phyloP scores from a whole-genome alignment of 1,139 yeast species.

The Blastobotrys raffinosifermentans region DNA sequence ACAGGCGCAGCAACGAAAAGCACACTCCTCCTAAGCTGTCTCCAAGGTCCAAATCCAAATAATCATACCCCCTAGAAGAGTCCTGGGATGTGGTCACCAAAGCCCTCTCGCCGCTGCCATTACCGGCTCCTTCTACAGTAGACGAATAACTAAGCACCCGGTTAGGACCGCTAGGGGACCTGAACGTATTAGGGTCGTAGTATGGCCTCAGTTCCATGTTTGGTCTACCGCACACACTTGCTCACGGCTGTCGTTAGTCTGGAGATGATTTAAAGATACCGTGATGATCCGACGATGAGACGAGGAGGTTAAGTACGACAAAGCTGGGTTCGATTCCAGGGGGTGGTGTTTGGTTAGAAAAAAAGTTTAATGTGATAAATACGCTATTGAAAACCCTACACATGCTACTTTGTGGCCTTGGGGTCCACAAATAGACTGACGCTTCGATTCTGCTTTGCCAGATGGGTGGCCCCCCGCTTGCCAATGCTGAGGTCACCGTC shows the following conservation, averaged over 20 bases:
- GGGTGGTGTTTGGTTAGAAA: too few species aligned
- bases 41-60: constrained; percentile 11
- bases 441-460: constrained; percentile 25
- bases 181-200: constrained; percentile 62
- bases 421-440: constrained; percentile 26
- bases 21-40: constrained; percentile 33
- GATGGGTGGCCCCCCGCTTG: constrained; percentile 21
- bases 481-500: constrained; percentile 17
- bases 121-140: constrained; percentile 18
- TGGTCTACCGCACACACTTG: too few species aligned
- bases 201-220: constrained; percentile 48
- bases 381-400: too few species aligned
- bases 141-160: not conserved
- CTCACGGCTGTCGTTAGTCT: too few species aligned
- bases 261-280: too few species aligned
- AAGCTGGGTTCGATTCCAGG: too few species aligned
- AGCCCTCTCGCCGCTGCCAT: constrained; percentile 37
- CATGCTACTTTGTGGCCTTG: too few species aligned
- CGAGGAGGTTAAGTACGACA: too few species aligned
- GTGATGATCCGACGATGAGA: too few species aligned
- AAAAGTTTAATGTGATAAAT: too few species aligned
- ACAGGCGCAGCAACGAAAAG: constrained; percentile 58
- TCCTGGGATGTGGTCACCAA: constrained; percentile 8
- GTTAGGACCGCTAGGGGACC: constrained; percentile 29
- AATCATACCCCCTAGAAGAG: constrained; percentile 13